Evolutionary conservation across 345 rosid species (phyloP).

Genomic region (Salix exigua): DNA sequence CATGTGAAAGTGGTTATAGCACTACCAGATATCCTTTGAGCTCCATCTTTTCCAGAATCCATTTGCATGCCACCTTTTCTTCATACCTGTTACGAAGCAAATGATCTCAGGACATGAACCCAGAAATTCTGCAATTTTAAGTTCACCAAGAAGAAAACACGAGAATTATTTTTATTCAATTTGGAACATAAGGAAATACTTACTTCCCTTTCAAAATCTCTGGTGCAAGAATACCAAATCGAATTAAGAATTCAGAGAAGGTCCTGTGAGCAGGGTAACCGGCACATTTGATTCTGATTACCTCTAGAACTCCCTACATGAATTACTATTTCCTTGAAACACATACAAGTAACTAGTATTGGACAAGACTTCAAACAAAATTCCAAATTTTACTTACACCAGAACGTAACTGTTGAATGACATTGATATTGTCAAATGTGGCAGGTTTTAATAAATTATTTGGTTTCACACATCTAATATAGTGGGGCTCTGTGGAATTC

Average conservation of each 20-base stretch:
- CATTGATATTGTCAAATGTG: constrained; percentile 54
- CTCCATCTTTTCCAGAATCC: constrained; percentile 63
- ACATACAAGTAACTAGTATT: constrained; percentile 10
- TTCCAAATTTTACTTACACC: constrained; percentile 56
- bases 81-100: constrained; percentile 47
- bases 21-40: constrained; percentile 70
- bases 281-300: constrained; percentile 80
- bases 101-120: constrained; percentile 14
- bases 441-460: constrained; percentile 58
- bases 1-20: background rate
- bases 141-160: constrained; percentile 4
- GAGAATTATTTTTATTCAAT: background rate
- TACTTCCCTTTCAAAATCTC: constrained; percentile 54
- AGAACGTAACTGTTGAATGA: constrained; percentile 82
- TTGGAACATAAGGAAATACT: constrained; percentile 24
- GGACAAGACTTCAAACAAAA: background rate
- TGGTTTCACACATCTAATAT: constrained; percentile 93
- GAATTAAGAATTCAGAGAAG: constrained; percentile 57
- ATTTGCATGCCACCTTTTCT: constrained; percentile 68
- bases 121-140: background rate
- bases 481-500: constrained; percentile 82
- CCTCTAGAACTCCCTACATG: constrained; percentile 92
- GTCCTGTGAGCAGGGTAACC: constrained; percentile 78
- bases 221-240: constrained; percentile 67
- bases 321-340: constrained; percentile 21